Evolutionary conservation across 805 yeast genomes (phyloP).

Genomic region (Vanderwaltozyma yarrowii): DNA sequence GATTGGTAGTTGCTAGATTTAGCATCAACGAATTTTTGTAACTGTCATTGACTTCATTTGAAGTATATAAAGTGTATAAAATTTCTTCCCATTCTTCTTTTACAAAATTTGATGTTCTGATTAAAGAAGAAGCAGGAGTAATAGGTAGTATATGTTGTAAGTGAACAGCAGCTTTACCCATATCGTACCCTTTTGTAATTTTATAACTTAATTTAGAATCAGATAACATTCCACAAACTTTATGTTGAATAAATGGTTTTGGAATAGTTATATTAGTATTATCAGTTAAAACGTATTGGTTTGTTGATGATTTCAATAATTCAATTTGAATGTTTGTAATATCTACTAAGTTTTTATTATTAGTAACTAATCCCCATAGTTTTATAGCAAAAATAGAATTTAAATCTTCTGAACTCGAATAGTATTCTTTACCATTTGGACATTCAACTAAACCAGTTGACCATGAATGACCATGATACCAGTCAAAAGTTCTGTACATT

Average conservation of each 20-base stretch:
- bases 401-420: slow-evolving; percentile 61
- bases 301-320: neutral
- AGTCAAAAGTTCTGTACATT: slow-evolving; percentile 54
- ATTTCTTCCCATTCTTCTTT: slow-evolving; percentile 16
- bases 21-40: neutral
- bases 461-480: slow-evolving; percentile 68
- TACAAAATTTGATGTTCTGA: slow-evolving; percentile 45
- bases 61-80: neutral
- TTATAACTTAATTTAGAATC: slow-evolving; percentile 1
- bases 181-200: neutral
- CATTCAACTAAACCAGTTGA: slow-evolving; percentile 57
- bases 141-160: slow-evolving; percentile 2
- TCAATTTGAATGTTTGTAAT: neutral
- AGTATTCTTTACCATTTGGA: slow-evolving; percentile 40
- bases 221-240: slow-evolving; percentile 1
- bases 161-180: slow-evolving; percentile 1
- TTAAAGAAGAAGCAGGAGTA: slow-evolving; percentile 30
- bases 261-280: neutral
- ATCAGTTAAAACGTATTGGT: neutral
- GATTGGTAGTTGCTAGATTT: neutral
- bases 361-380: slow-evolving; percentile 42
- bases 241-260: neutral
- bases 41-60: neutral
- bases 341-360: neutral
- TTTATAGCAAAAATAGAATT: slow-evolving; percentile 60